Conservation (phyloP, 495 filamentous ascomycete genomes). For the Mycothermus thermophilus region DNA sequence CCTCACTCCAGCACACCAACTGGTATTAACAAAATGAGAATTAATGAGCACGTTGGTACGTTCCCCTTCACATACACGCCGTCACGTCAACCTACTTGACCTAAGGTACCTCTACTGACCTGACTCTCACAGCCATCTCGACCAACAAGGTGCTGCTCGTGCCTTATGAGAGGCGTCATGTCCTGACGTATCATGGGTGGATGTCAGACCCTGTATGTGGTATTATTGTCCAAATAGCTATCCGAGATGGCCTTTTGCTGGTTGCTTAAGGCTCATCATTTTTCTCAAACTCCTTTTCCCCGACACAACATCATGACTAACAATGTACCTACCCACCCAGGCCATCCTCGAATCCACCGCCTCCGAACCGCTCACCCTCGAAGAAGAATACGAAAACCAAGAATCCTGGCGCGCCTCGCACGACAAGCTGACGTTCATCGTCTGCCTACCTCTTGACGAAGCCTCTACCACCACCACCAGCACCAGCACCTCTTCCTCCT, state of each 20-base stretch:
- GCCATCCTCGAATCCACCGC: conserved; percentile 73
- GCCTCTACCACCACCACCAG: no score
- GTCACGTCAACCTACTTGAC: not conserved
- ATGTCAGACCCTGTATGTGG: conserved; percentile 66
- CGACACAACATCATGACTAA: not conserved
- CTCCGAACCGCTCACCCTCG: conserved; percentile 62
- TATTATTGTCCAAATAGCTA: not conserved
- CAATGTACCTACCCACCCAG: conserved; percentile 23
- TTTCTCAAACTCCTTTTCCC: no score
- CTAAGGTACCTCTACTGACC: no score
- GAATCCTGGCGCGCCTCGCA: conserved; percentile 58
- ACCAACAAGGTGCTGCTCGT: conserved; percentile 57
- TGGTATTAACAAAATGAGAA: no score
- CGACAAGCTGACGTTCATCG: conserved; percentile 66
- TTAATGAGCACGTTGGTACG: conserved; percentile 34
- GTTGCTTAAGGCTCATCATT: no score
- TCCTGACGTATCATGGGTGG: conserved; percentile 72
- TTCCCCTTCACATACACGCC: not conserved
- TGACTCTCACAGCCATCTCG: conserved; percentile 51
- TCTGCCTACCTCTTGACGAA: conserved; percentile 39
- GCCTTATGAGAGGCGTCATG: conserved; percentile 71
- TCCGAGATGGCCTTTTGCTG: not conserved
- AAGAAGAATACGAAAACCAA: conserved; percentile 79
- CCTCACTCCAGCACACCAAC: no score
- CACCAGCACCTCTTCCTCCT: no score